A percentile compares a stretch with the other conserved stretches of the same genome.
Evolutionary conservation across 768 basidiomycete species (phyloP).

Genomic region (Clitopilus passeckerianus): DNA sequence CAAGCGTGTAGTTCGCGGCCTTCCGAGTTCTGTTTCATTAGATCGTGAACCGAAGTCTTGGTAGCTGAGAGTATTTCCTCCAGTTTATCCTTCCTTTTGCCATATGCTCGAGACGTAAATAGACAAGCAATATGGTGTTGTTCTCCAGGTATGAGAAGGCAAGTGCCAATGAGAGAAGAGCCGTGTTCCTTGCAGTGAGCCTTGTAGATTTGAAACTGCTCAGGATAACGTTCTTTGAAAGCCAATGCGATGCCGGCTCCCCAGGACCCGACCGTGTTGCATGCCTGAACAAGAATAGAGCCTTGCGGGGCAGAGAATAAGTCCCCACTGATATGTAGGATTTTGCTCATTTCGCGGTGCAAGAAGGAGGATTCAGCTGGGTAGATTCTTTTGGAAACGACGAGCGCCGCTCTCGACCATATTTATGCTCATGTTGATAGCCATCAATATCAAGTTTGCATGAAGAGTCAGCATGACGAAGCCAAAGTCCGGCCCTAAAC

Average conservation of each 20-base stretch:
- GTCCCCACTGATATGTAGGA: slow-evolving; percentile 27
- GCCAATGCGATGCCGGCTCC: slow-evolving; percentile 32
- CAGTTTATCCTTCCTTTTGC: slow-evolving; percentile 29
- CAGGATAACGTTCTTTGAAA: slow-evolving; percentile 28
- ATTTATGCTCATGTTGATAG: not conserved
- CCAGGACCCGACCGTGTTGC: slow-evolving; percentile 36
- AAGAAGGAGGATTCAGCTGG: not conserved
- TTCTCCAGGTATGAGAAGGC: slow-evolving; percentile 28
- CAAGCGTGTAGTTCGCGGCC: slow-evolving; percentile 31
- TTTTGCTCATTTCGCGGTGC: slow-evolving; percentile 6
- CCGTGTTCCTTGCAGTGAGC: slow-evolving; percentile 23
- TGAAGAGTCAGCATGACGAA: not conserved
- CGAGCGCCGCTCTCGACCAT: too few relatives aligned
- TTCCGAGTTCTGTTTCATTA: slow-evolving; percentile 26
- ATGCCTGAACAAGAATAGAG: slow-evolving; percentile 35
- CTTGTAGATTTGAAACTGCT: slow-evolving; percentile 27
- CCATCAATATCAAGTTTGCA: not conserved
- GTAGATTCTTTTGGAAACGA: too few relatives aligned
- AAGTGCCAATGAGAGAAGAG: slow-evolving; percentile 28
- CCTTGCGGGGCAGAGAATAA: slow-evolving; percentile 29
- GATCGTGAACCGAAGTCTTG: slow-evolving; percentile 23
- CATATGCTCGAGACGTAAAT: slow-evolving; percentile 36
- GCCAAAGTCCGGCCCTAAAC: not conserved
- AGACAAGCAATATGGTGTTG: slow-evolving; percentile 33
- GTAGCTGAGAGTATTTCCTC: slow-evolving; percentile 32